Evolutionary conservation across 1,284 basidiomycete genomes (phyloP).

Genomic region (Ustilago shanxiensis): DNA sequence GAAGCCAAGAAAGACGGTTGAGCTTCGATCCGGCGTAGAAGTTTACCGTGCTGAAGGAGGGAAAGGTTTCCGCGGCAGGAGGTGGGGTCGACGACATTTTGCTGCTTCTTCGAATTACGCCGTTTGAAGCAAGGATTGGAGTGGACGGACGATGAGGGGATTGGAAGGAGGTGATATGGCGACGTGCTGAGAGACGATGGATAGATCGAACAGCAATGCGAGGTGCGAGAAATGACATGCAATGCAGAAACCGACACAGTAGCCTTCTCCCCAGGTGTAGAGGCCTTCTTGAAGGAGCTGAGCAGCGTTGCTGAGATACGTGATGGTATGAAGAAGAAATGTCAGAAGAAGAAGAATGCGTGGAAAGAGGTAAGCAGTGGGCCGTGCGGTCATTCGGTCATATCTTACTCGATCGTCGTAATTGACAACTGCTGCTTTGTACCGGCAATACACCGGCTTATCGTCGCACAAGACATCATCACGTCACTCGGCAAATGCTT

Average conservation of each 20-base stretch:
- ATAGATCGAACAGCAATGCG: conserved; percentile 25
- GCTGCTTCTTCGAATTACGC: conserved; percentile 4
- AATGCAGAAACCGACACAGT: background rate
- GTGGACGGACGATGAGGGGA: background rate
- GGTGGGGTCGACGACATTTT: conserved; percentile 17
- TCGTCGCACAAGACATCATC: background rate
- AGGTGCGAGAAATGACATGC: conserved; percentile 18
- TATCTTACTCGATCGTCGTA: conserved; percentile 1
- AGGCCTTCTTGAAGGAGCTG: background rate
- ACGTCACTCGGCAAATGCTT: background rate
- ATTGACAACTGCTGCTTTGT: background rate
- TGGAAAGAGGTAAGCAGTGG: background rate
- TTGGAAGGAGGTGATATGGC: background rate
- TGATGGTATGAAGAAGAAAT: background rate
- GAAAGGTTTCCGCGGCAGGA: conserved; percentile 21
- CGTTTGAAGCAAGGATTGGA: background rate
- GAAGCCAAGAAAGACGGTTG: conserved; percentile 68
- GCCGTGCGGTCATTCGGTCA: background rate
- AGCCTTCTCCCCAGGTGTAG: background rate
- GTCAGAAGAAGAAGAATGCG: background rate
- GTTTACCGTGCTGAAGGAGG: conserved; percentile 58
- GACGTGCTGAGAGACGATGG: conserved; percentile 18
- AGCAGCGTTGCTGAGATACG: too few relatives aligned
- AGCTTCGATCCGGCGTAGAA: conserved; percentile 64
- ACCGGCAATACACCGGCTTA: conserved; percentile 4